A percentile compares a stretch with the other conserved stretches of the same genome.
phyloP scores from a whole-genome alignment of 768 basidiomycete genomes.

The Boletus pseudo-olivaceus region DNA sequence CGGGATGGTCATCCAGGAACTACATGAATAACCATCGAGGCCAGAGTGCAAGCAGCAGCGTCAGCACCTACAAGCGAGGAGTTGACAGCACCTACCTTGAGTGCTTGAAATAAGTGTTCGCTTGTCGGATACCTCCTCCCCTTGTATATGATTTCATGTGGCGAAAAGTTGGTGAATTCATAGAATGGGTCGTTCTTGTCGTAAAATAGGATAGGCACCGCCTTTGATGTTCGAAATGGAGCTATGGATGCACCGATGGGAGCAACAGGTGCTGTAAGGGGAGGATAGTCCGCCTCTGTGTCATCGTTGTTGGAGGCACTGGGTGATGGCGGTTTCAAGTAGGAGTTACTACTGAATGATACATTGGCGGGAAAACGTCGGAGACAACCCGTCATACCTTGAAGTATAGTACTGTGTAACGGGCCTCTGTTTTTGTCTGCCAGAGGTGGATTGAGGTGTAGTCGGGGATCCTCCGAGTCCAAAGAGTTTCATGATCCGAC shows the following conservation, averaged over 20 bases:
- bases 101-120: constrained; percentile 74
- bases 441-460: constrained; percentile 19
- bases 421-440: constrained; percentile 19
- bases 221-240: constrained; percentile 26
- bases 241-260: constrained; percentile 29
- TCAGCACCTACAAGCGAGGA: neutral
- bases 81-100: constrained; percentile 45
- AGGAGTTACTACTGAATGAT: constrained; percentile 11
- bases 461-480: constrained; percentile 29
- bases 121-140: constrained; percentile 69
- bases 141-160: constrained; percentile 58
- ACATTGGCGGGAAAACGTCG: neutral
- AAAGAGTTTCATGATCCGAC: constrained; percentile 32
- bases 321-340: constrained; percentile 12
- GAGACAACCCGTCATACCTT: constrained; percentile 10
- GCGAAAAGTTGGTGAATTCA: constrained; percentile 72
- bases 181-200: constrained; percentile 62
- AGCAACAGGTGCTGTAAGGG: constrained; percentile 30
- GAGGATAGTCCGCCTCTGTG: constrained; percentile 26
- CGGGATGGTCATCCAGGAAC: constrained; percentile 59
- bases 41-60: neutral
- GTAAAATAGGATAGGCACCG: constrained; percentile 54
- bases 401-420: constrained; percentile 24
- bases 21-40: constrained; percentile 20
- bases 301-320: constrained; percentile 4